Percentiles rank a stretch among this genome's conserved stretches.
These are phyloP conservation scores for Spathaspora boniae DNA, from an alignment of 805 yeast species.

Conservation along the genomic window DNA sequence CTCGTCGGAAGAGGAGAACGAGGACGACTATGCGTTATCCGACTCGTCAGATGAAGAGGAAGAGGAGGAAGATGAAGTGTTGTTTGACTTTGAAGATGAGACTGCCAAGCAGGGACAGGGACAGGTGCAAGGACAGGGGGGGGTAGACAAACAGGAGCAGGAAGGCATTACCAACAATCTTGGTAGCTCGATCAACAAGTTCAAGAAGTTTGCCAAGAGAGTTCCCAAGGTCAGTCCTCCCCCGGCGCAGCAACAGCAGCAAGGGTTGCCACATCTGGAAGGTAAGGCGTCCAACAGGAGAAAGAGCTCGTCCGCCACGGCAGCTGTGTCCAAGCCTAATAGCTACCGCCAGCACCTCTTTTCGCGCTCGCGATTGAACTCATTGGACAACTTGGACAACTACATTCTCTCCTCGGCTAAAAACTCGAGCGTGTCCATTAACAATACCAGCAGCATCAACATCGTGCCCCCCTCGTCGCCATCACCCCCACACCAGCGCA, in stretches of 20 bases:
- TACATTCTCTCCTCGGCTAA: slow-evolving; percentile 40
- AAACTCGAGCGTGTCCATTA: slow-evolving; percentile 30
- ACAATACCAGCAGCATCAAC: slow-evolving; percentile 17
- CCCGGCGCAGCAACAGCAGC: slow-evolving; percentile 22
- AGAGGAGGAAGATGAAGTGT: slow-evolving; percentile 10
- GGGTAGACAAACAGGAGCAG: too few relatives aligned
- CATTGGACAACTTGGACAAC: slow-evolving; percentile 40
- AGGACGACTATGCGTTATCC: slow-evolving; percentile 16
- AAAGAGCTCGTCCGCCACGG: slow-evolving; percentile 19
- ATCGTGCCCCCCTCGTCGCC: too few relatives aligned
- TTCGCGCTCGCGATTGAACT: slow-evolving; percentile 38
- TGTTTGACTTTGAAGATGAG: slow-evolving; percentile 1
- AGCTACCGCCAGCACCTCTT: slow-evolving; percentile 25
- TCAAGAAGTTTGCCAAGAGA: slow-evolving; percentile 36
- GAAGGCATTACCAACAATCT: too few relatives aligned
- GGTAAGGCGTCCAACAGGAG: slow-evolving; percentile 21
- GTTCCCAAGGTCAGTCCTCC: slow-evolving; percentile 41
- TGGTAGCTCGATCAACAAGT: slow-evolving; percentile 10
- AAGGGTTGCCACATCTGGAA: too few relatives aligned
- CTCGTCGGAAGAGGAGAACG: slow-evolving; percentile 30
- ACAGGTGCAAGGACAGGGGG: too few relatives aligned
- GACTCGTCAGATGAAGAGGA: slow-evolving; percentile 19
- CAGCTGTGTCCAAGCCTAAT: slow-evolving; percentile 7
- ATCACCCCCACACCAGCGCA: too few relatives aligned
- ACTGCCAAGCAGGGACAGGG: too few relatives aligned